Evolutionary conservation across 768 basidiomycete genomes (phyloP).

Genomic region (Auricularia sp.): DNA sequence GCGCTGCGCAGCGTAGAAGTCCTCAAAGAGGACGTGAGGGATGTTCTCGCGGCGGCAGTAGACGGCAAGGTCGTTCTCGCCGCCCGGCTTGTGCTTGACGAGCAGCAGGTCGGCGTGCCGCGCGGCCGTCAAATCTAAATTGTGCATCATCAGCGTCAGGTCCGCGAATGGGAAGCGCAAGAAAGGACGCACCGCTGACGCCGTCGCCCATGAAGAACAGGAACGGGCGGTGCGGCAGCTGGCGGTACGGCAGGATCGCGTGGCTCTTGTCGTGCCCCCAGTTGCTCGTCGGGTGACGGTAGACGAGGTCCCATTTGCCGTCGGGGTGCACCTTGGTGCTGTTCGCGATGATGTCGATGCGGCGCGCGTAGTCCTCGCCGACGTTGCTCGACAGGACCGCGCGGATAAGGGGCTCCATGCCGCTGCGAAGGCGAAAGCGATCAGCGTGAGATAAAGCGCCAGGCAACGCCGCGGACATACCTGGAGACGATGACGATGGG

Average conservation of each 20-base stretch:
- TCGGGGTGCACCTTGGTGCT: conserved; percentile 58
- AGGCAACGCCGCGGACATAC: conserved; percentile 27
- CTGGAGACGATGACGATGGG: conserved; percentile 89
- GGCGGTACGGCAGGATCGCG: conserved; percentile 86
- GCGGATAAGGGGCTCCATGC: conserved; percentile 90
- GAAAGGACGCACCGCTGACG: conserved; percentile 63
- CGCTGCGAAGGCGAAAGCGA: conserved; percentile 34
- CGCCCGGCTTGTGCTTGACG: conserved; percentile 69
- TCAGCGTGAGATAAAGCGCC: neutral
- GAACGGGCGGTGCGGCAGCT: conserved; percentile 57
- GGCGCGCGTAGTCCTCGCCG: conserved; percentile 52
- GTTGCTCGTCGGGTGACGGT: conserved; percentile 77
- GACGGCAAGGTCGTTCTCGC: conserved; percentile 76
- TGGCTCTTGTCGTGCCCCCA: conserved; percentile 96
- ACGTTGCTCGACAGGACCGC: conserved; percentile 76
- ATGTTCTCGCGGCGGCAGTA: conserved; percentile 78
- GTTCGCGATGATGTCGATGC: conserved; percentile 89
- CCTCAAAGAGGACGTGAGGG: conserved; percentile 64
- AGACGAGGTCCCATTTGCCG: conserved; percentile 74
- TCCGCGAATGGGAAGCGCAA: neutral
- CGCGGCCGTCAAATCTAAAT: conserved; percentile 81
- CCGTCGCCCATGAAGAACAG: conserved; percentile 98
- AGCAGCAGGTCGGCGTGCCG: conserved; percentile 87
- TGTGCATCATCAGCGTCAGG: conserved; percentile 2
- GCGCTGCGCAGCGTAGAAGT: conserved; percentile 52